Evolutionary conservation across 371 early-diverging fungal species (phyloP).

Genomic region (Sporodiniella umbellata): DNA sequence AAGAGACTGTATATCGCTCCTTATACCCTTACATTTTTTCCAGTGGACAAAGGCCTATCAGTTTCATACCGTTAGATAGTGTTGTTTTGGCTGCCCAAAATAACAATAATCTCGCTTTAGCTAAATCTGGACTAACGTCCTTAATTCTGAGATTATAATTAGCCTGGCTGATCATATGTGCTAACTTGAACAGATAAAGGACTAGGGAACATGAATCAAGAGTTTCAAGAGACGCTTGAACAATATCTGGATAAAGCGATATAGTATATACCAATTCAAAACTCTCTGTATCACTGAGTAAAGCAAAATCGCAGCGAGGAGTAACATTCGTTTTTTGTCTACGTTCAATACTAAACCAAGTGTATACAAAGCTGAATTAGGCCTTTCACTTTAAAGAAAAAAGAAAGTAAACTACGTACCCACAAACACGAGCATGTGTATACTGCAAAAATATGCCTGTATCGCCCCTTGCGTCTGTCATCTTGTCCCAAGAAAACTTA

Average conservation of each 20-base stretch:
- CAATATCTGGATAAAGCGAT: slow-evolving; percentile 83
- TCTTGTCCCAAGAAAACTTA: slow-evolving; percentile 90
- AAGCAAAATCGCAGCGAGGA: slow-evolving; percentile 21
- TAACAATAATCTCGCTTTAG: slow-evolving; percentile 75
- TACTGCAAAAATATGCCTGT: slow-evolving; percentile 98
- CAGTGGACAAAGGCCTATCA: slow-evolving; percentile 79
- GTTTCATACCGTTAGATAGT: slow-evolving; percentile 70
- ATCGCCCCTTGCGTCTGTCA: slow-evolving; percentile 92
- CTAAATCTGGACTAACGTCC: slow-evolving; percentile 58
- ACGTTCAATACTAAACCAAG: slow-evolving; percentile 37
- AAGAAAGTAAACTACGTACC: no score
- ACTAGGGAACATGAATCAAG: slow-evolving; percentile 90
- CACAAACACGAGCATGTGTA: slow-evolving; percentile 87
- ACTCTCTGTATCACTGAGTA: slow-evolving; percentile 70
- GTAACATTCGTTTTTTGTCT: slow-evolving; percentile 18
- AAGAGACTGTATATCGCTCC: no score
- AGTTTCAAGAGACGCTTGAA: slow-evolving; percentile 47
- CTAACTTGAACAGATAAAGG: slow-evolving; percentile 80
- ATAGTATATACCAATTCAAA: slow-evolving; percentile 71
- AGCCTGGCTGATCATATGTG: slow-evolving; percentile 74
- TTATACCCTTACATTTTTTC: slow-evolving; percentile 90
- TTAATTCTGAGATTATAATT: slow-evolving; percentile 74
- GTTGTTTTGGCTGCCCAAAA: slow-evolving; percentile 76
- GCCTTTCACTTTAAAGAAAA: no score
- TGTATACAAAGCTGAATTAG: background rate